Evolutionary conservation across 768 basidiomycete species (phyloP).

Genomic region (Tylopilus cervinicoccineus): DNA sequence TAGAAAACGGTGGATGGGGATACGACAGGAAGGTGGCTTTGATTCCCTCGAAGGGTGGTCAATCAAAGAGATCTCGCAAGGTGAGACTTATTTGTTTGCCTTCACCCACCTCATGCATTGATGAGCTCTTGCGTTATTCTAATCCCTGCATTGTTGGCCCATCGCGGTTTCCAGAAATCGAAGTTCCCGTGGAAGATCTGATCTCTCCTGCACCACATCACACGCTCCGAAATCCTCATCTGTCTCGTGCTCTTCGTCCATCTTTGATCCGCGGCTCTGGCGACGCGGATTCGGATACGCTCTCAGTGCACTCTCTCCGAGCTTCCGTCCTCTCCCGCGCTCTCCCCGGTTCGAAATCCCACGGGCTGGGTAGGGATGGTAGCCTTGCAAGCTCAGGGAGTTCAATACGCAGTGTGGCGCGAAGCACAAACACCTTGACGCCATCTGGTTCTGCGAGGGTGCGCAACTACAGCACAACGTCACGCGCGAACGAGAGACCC

Average conservation of each 20-base stretch:
- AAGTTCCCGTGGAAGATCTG: slow-evolving; percentile 75
- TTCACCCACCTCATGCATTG: background rate
- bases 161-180: slow-evolving; percentile 55
- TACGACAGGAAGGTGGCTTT: slow-evolving; percentile 78
- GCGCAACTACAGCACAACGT: slow-evolving; percentile 26
- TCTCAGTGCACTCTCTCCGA: slow-evolving; percentile 46
- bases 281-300: slow-evolving; percentile 37
- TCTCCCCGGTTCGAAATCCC: slow-evolving; percentile 21
- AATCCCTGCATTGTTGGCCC: background rate
- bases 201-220: slow-evolving; percentile 40
- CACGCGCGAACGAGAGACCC: slow-evolving; percentile 41
- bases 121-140: background rate
- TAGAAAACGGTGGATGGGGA: slow-evolving; percentile 69
- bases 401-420: slow-evolving; percentile 46
- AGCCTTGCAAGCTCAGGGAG: slow-evolving; percentile 26
- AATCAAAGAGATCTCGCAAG: slow-evolving; percentile 69
- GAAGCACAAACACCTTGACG: slow-evolving; percentile 33
- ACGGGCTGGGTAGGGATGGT: slow-evolving; percentile 21
- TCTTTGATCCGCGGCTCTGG: slow-evolving; percentile 24
- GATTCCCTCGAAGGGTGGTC: slow-evolving; percentile 82
- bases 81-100: slow-evolving; percentile 8
- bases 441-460: slow-evolving; percentile 14
- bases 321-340: slow-evolving; percentile 38
- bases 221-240: slow-evolving; percentile 21
- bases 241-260: slow-evolving; percentile 27